Evolutionary conservation across 2,329 filamentous ascomycete genomes (phyloP).

Genomic region (Nemania diffusa): DNA sequence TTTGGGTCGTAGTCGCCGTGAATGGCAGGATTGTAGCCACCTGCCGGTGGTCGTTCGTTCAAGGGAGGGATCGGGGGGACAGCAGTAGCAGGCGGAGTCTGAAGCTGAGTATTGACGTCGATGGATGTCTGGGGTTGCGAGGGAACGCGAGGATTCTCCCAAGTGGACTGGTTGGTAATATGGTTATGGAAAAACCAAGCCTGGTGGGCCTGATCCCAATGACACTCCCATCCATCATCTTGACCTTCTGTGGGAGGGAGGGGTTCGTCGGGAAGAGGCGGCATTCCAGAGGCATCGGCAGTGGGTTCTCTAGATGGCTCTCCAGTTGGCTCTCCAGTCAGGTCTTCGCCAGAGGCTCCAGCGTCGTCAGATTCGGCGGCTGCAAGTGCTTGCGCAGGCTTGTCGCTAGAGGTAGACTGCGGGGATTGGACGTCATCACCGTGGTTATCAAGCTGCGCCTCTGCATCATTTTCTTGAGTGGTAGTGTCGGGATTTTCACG

Average conservation of each 20-base stretch:
- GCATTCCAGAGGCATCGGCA: constrained; percentile 41
- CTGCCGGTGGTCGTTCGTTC: constrained; percentile 59
- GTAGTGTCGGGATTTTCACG: constrained; percentile 2
- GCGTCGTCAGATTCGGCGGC: constrained; percentile 30
- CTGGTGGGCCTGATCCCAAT: constrained; percentile 76
- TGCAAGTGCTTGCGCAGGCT: constrained; percentile 12
- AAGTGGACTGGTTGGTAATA: constrained; percentile 78
- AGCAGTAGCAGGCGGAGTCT: constrained; percentile 43
- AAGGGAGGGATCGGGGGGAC: constrained; percentile 49
- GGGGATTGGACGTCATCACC: constrained; percentile 17
- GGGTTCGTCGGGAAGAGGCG: constrained; percentile 54
- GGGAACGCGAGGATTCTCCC: constrained; percentile 85
- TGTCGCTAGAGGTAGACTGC: constrained; percentile 9
- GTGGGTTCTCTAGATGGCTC: constrained; percentile 15
- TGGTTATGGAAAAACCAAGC: constrained; percentile 88
- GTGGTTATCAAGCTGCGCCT: constrained; percentile 1
- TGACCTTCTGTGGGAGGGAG: constrained; percentile 66
- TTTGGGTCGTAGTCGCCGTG: constrained; percentile 97
- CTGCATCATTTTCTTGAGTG: not conserved
- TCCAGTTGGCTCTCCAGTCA: constrained; percentile 31
- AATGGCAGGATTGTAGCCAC: constrained; percentile 94
- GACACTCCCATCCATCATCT: constrained; percentile 81
- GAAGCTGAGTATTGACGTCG: constrained; percentile 40
- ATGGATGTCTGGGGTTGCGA: constrained; percentile 48
- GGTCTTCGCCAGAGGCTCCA: constrained; percentile 40